Evolutionary conservation across 495 filamentous ascomycete species (phyloP), one percentile per base, ranked within the genome.

Genomic region (Talaromyces trachyspermus): DNA sequence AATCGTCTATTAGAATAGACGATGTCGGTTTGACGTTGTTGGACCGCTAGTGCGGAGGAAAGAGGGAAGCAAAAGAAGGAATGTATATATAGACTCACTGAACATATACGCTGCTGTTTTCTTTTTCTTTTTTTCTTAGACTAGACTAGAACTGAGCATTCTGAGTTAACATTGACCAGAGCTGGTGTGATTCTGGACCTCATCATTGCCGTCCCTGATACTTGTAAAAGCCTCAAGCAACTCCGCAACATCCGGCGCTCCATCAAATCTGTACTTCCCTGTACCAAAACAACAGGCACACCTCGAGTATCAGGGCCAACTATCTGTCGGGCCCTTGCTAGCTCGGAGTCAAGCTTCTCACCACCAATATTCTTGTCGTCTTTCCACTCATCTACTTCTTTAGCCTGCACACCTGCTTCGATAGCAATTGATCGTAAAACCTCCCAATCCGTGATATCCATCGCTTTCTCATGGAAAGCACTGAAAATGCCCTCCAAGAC

Each of bases 261-360:
- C 77, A n/a, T 65, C 55, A n/a, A 81, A 43, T 35, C 66, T 60
- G 51, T 66, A 68, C 46, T 64, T 4, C 57, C 71, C 20, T 79
- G 71, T 12, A 83, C 69, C 14, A 69, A 73, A 56, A 84, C 81
- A 49, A 79, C 68, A 1, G 81, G 82, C 23, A 86, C 83, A 5
- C 1, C 81, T 18, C 45, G 46, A 37, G 48, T 49, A 14, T 51
- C 56, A 5, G 49, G 60, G 20, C 83, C 65, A 15, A 69, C 64
- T 27, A 61, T 55, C 36, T 52, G 32, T 30, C 72, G 66, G 37
- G 77, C 77, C 45, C 68, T 58, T 49, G 58, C 54, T 37, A 79
- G 80, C 52, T 83, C 79, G 15, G 60, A 55, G 57, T 84, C 80
- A 1, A 84, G 80, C 43, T 70, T 69, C 57, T 78, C 77, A 7